These are phyloP conservation scores for Yarrowia sp. DNA, from an alignment of 805 yeast species.

Conservation along the genomic window DNA sequence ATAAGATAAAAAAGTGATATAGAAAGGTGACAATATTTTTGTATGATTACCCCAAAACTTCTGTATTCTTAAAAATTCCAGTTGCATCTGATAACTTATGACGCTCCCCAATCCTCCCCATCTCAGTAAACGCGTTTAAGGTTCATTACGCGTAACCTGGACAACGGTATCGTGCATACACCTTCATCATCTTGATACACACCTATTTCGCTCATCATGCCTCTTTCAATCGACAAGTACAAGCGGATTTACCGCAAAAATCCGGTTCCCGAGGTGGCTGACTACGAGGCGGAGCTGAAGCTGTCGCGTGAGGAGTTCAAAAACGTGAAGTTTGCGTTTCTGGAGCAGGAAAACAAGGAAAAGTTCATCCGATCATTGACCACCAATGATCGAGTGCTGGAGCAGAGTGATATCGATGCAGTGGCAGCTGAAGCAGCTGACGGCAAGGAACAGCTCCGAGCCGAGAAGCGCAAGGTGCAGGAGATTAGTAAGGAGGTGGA, in stretches of 20 bases:
- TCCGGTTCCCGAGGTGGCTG: not conserved
- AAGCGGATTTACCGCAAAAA: slow-evolving; percentile 1
- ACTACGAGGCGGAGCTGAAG: slow-evolving; percentile 26
- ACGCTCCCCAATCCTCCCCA: too few relatives aligned
- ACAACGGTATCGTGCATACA: not conserved
- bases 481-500: not conserved
- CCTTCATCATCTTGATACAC: not conserved
- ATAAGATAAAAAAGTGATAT: too few relatives aligned
- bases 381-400: slow-evolving; percentile 2
- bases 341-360: slow-evolving; percentile 71
- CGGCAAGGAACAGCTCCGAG: not conserved
- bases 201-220: not conserved
- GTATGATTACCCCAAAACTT: too few relatives aligned
- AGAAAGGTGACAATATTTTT: too few relatives aligned
- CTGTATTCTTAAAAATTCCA: too few relatives aligned
- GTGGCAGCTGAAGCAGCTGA: not conserved
- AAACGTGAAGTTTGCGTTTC: slow-evolving; percentile 58
- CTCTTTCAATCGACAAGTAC: slow-evolving; percentile 12
- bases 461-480: slow-evolving; percentile 6
- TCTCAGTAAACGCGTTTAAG: too few relatives aligned
- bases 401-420: slow-evolving; percentile 10
- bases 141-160: too few relatives aligned
- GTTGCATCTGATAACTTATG: too few relatives aligned
- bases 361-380: slow-evolving; percentile 49
- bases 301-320: slow-evolving; percentile 40